Conservation (phyloP, 176 grass and related monocot genomes). For the Aegilops sharonensis region DNA sequence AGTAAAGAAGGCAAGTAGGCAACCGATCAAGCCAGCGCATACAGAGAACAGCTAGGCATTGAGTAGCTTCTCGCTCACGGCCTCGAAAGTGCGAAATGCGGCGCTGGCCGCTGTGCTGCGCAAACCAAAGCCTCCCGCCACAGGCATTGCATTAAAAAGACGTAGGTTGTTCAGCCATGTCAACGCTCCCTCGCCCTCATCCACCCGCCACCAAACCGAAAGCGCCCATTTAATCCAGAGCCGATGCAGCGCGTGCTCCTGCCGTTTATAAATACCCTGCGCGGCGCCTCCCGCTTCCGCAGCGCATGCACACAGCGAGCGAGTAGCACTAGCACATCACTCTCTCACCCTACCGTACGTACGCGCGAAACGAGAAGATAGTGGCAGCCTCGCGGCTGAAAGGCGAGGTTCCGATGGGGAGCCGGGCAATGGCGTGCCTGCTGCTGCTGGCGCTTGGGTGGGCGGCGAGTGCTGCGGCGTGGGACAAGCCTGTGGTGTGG, state of each 20-base stretch:
- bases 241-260: neutral
- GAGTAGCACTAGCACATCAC: neutral
- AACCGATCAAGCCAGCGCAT: neutral
- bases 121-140: neutral
- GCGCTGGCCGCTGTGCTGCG: slow-evolving; percentile 1
- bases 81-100: slow-evolving; percentile 23
- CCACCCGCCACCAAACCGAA: slow-evolving; percentile 29
- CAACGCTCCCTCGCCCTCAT: slow-evolving; percentile 27
- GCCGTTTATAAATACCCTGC: slow-evolving; percentile 31
- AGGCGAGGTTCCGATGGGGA: slow-evolving; percentile 10
- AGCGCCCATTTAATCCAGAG: slow-evolving; percentile 11
- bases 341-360: neutral
- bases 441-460: slow-evolving; percentile 17
- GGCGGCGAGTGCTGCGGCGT: neutral
- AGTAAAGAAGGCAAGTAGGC: neutral
- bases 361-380: neutral
- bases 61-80: neutral
- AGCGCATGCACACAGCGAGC: neutral
- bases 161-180: neutral
- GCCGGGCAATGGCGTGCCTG: neutral
- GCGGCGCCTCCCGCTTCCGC: neutral
- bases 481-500: neutral
- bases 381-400: neutral
- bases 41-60: neutral
- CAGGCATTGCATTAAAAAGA: neutral